These are phyloP conservation scores for Macrolepiota fuliginosa DNA, from an alignment of 768 basidiomycete genomes.

Conservation along the genomic window DNA sequence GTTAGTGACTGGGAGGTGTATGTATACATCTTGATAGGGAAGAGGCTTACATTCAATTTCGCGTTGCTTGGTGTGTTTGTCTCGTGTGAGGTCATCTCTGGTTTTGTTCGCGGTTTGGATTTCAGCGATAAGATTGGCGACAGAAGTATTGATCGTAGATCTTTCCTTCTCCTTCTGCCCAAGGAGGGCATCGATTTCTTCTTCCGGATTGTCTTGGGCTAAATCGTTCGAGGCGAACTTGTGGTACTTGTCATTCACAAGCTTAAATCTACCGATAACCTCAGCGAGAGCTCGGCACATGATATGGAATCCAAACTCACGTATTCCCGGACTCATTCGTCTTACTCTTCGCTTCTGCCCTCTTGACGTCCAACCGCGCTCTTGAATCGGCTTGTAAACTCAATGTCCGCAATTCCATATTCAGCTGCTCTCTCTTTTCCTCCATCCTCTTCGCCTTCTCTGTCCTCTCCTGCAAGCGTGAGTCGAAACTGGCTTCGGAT, in stretches of 20 bases:
- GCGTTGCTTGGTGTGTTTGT: slow-evolving; percentile 9
- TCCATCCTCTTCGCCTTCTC: slow-evolving; percentile 60
- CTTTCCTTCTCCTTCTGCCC: slow-evolving; percentile 64
- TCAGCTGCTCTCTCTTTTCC: slow-evolving; percentile 65
- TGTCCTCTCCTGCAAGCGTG: slow-evolving; percentile 52
- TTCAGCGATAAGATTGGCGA: slow-evolving; percentile 20
- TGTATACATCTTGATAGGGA: background rate
- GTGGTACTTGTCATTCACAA: slow-evolving; percentile 58
- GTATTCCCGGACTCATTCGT: slow-evolving; percentile 62
- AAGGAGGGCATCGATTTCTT: slow-evolving; percentile 57
- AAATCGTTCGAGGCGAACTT: slow-evolving; percentile 63
- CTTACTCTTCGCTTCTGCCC: slow-evolving; percentile 64
- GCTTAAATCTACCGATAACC: slow-evolving; percentile 50
- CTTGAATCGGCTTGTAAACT: slow-evolving; percentile 79
- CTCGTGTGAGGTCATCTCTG: slow-evolving; percentile 1
- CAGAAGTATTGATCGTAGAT: slow-evolving; percentile 35
- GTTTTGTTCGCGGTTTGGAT: slow-evolving; percentile 46
- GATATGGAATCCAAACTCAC: slow-evolving; percentile 38
- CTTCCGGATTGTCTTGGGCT: slow-evolving; percentile 66
- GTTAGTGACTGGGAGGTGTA: background rate
- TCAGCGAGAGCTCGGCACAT: background rate
- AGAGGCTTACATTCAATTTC: slow-evolving; percentile 11
- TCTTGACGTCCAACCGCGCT: slow-evolving; percentile 75
- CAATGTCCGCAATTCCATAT: slow-evolving; percentile 64
- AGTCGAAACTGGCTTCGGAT: slow-evolving; percentile 60